Percentiles rank a stretch among this genome's conserved stretches.
phyloP scores from a whole-genome alignment of 2,329 filamentous ascomycete species.

The Diaporthe capsici region DNA sequence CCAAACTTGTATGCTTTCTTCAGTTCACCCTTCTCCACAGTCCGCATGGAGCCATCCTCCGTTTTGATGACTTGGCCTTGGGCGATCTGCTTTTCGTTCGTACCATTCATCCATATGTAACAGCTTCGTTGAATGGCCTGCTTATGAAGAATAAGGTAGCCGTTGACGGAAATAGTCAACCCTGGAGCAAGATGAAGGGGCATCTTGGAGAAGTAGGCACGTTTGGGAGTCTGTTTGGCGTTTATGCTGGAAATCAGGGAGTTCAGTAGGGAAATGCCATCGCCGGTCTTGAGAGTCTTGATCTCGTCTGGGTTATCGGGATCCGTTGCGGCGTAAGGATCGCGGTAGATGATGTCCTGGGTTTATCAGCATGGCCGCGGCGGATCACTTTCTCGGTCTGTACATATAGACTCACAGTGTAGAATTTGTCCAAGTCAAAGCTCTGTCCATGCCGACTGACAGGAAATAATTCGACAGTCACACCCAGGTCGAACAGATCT shows the following conservation, averaged over 20 bases:
- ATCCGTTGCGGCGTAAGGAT: conserved; percentile 73
- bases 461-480: conserved; percentile 93
- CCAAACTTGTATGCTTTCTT: conserved; percentile 97
- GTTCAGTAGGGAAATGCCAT: conserved; percentile 83
- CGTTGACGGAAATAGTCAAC: conserved; percentile 90
- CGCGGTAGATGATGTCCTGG: conserved; percentile 91
- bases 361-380: not conserved
- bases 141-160: conserved; percentile 89
- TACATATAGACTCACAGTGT: conserved; percentile 76
- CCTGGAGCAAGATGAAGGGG: conserved; percentile 89
- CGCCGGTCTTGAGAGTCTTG: conserved; percentile 76
- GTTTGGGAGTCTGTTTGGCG: conserved; percentile 88
- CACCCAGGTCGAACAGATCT: conserved; percentile 93
- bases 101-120: conserved; percentile 82
- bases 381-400: too few relatives aligned
- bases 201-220: conserved; percentile 89
- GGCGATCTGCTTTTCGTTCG: conserved; percentile 83
- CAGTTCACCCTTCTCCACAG: conserved; percentile 84
- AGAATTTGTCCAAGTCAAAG: conserved; percentile 90
- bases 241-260: conserved; percentile 90
- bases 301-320: conserved; percentile 72
- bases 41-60: conserved; percentile 82
- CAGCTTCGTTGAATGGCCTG: conserved; percentile 86
- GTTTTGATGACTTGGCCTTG: conserved; percentile 80
- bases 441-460: conserved; percentile 78